Evolutionary conservation across 805 yeast genomes (phyloP), one percentile per base, ranked within the genome.

Genomic region (Ogataea nonfermentans): DNA sequence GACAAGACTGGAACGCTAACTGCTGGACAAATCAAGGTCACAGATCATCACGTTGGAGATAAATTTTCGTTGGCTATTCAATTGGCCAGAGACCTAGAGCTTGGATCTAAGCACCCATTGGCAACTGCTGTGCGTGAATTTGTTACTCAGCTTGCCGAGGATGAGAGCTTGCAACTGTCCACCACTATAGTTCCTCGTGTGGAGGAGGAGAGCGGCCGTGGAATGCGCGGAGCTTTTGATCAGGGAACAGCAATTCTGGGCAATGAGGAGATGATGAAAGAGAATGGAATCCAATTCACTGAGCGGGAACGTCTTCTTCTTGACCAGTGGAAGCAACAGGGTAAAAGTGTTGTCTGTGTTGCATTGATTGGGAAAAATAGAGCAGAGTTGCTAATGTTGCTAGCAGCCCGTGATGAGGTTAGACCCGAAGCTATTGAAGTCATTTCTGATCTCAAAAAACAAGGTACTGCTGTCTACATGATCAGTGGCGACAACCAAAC

Each of bases 1-100:
- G 93, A 84, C 60, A 84, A 84, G 49, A 84, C 91, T 0, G 93
- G 91, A 2, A 84, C 93, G 0, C 63, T 84, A 47, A 84, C 93
- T 0, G 63, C 62, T 41, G 86, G 86, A 1, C 76, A 76, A 24
- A 68, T 79, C 29, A 63, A 63, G 33, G 72, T 84, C 9, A 77
- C 84, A 0, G 76, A 81, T 49, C 70, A 61, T 52, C 59, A 67
- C 3, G 49, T 67, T 29, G 49, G 47, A n/a, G 43, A 40, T 15
- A 13, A 17, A 8, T 50, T 56, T 29, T 26, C 34, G 14, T 51
- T 62, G 37, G 66, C 67, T 3, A 51, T 74, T 4, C 83, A 80
- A 54, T 58, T 74, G 1, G 65, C 79, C 0, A 65, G 77, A 44
- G 84, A 79, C 44, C 57, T 83, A 45, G 93, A 84, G 48, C 53